These are phyloP conservation scores for Mrakia blollopis DNA, from an alignment of 768 basidiomycete species.

Conservation along the genomic window DNA sequence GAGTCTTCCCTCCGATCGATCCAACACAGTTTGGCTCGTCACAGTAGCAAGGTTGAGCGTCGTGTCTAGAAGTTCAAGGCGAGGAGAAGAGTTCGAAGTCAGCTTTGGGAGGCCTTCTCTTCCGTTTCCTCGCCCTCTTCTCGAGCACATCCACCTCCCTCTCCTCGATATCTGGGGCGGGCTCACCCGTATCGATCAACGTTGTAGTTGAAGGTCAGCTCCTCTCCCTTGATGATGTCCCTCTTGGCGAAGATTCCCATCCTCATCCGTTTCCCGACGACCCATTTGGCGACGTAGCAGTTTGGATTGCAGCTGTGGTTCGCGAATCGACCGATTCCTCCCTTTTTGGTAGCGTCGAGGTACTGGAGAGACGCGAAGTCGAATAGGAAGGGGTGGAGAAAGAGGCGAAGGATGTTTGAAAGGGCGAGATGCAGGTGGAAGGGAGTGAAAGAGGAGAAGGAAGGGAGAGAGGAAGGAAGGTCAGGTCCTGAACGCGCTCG, in stretches of 20 bases:
- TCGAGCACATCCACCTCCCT: background rate
- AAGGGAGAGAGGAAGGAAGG: background rate
- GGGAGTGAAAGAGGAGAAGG: background rate
- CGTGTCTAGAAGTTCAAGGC: slow-evolving; percentile 58
- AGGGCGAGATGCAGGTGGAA: background rate
- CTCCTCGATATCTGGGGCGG: too few relatives aligned
- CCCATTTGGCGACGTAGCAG: slow-evolving; percentile 98
- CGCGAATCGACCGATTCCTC: slow-evolving; percentile 92
- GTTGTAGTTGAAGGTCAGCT: slow-evolving; percentile 91
- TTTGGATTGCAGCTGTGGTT: slow-evolving; percentile 98
- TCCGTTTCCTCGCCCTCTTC: background rate
- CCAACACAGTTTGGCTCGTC: slow-evolving; percentile 94
- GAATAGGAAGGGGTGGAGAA: background rate
- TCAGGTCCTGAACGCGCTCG: slow-evolving; percentile 1
- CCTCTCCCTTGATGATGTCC: slow-evolving; percentile 37
- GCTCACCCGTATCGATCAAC: slow-evolving; percentile 95
- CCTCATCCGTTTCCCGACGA: slow-evolving; percentile 75
- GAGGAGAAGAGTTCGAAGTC: background rate
- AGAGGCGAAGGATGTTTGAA: too few relatives aligned
- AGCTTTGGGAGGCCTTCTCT: background rate
- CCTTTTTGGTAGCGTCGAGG: slow-evolving; percentile 95
- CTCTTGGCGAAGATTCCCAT: slow-evolving; percentile 98
- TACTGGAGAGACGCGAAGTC: slow-evolving; percentile 55
- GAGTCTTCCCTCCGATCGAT: slow-evolving; percentile 94
- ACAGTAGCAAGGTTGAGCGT: slow-evolving; percentile 90